Conservation (phyloP, 176 grass and related monocot species). For the Cenchrus fungigraminus region DNA sequence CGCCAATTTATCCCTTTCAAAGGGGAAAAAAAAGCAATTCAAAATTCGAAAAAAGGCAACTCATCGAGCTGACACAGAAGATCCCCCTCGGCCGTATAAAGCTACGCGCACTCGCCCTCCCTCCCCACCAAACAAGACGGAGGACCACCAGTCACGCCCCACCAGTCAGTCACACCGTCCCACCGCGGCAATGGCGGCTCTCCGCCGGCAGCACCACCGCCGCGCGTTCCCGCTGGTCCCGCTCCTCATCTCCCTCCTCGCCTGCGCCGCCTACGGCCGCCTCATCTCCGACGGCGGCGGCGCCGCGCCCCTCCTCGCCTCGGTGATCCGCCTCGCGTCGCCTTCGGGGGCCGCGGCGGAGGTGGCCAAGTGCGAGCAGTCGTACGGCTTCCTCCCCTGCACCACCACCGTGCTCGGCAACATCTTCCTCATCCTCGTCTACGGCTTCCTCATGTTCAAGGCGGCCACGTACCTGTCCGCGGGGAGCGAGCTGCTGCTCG, state of each 20-base stretch:
- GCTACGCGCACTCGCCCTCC: constrained; percentile 19
- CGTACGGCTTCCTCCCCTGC: constrained; percentile 89
- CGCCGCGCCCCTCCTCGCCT: not conserved
- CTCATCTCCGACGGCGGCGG: constrained; percentile 61
- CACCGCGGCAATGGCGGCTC: constrained; percentile 49
- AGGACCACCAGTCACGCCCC: not conserved
- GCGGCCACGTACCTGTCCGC: constrained; percentile 79
- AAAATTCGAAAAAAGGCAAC: not conserved
- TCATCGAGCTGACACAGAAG: not conserved
- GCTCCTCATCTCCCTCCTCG: constrained; percentile 55
- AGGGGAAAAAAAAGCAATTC: no score
- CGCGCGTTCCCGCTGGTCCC: constrained; percentile 49
- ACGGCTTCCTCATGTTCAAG: constrained; percentile 96
- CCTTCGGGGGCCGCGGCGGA: not conserved
- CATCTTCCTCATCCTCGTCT: constrained; percentile 73
- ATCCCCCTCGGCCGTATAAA: constrained; percentile 39
- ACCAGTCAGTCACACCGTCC: not conserved
- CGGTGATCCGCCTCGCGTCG: constrained; percentile 42
- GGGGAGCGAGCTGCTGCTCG: constrained; percentile 88
- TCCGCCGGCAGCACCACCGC: constrained; percentile 29
- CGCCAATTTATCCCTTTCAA: no score
- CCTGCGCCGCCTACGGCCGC: constrained; percentile 58
- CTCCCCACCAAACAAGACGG: not conserved
- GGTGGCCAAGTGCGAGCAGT: constrained; percentile 74
- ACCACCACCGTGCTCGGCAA: constrained; percentile 88